These are phyloP conservation scores for Penicillium pancosmium DNA, from an alignment of 495 filamentous ascomycete species.

Conservation along the genomic window DNA sequence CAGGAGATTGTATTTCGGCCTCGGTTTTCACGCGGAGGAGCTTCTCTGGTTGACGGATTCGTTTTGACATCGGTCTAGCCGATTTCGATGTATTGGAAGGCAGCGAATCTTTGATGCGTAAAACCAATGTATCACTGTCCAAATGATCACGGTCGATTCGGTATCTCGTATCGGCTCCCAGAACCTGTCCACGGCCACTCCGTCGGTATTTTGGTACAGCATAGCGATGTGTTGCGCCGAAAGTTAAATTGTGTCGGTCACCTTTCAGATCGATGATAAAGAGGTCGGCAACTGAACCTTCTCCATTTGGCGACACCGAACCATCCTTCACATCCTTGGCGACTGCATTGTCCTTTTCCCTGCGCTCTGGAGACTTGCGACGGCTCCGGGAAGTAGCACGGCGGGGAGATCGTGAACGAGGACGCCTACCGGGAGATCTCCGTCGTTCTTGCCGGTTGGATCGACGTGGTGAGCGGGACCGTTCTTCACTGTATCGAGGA, in stretches of 20 bases:
- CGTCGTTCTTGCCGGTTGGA: background rate
- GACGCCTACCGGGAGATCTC: background rate
- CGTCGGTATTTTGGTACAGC: conserved; percentile 61
- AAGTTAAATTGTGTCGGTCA: conserved; percentile 61
- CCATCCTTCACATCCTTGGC: background rate
- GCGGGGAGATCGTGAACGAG: conserved; percentile 1
- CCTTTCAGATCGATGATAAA: conserved; percentile 62
- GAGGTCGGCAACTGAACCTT: background rate
- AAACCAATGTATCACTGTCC: conserved; percentile 49
- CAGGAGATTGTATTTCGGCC: background rate
- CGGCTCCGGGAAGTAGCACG: background rate
- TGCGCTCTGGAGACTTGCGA: background rate
- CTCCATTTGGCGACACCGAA: background rate
- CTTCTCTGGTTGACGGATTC: conserved; percentile 13
- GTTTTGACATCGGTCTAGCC: background rate
- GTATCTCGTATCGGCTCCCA: conserved; percentile 52
- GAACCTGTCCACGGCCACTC: conserved; percentile 57
- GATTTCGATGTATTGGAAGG: background rate
- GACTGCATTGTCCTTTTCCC: background rate
- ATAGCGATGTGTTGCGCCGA: conserved; percentile 64
- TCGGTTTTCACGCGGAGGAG: conserved; percentile 21
- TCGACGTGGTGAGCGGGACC: conserved; percentile 24
- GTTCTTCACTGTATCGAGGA: conserved; percentile 27
- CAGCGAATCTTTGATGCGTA: conserved; percentile 29
- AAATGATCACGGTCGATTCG: conserved; percentile 57